These are phyloP conservation scores for Zizania latifolia DNA, from an alignment of 176 grass and related monocot genomes.

Conservation along the genomic window DNA sequence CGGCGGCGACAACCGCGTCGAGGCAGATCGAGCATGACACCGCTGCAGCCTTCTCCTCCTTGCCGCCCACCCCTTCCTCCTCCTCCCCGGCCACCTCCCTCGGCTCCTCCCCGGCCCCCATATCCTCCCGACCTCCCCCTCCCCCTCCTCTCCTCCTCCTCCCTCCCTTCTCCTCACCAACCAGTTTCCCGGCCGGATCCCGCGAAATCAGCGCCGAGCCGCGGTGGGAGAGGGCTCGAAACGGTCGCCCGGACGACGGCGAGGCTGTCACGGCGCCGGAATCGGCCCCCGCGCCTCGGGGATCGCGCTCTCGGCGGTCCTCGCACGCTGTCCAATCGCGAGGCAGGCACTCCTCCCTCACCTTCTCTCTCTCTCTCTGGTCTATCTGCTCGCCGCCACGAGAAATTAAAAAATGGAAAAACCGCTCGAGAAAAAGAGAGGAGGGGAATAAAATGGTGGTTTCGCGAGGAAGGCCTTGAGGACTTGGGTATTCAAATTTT, in stretches of 20 bases:
- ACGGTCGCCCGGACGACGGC: conserved; percentile 18
- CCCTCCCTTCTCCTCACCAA: conserved; percentile 2
- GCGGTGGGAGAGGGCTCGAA: not conserved
- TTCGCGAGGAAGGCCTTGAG: not conserved
- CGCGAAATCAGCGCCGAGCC: not conserved
- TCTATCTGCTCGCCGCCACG: conserved; percentile 50
- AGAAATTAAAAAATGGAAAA: conserved; percentile 34
- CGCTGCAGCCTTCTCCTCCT: conserved; percentile 34
- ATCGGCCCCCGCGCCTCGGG: conserved; percentile 9
- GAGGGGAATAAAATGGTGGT: not conserved
- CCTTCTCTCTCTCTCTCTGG: not conserved
- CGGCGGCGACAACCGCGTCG: conserved; percentile 44
- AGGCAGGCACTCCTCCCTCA: not conserved
- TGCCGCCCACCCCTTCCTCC: conserved; percentile 13
- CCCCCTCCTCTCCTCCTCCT: no score
- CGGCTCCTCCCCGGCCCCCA: conserved; percentile 37
- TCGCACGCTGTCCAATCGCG: conserved; percentile 32
- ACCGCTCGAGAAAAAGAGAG: not conserved
- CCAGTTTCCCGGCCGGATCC: conserved; percentile 37
- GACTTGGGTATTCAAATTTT: not conserved
- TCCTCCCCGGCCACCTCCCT: conserved; percentile 2
- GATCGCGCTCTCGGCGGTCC: conserved; percentile 16
- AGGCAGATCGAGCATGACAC: conserved; percentile 90
- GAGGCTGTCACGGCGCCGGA: conserved; percentile 5
- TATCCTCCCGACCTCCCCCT: conserved; percentile 13